Conservation (phyloP, 306 rosid species). For the Cicer bijugum region DNA sequence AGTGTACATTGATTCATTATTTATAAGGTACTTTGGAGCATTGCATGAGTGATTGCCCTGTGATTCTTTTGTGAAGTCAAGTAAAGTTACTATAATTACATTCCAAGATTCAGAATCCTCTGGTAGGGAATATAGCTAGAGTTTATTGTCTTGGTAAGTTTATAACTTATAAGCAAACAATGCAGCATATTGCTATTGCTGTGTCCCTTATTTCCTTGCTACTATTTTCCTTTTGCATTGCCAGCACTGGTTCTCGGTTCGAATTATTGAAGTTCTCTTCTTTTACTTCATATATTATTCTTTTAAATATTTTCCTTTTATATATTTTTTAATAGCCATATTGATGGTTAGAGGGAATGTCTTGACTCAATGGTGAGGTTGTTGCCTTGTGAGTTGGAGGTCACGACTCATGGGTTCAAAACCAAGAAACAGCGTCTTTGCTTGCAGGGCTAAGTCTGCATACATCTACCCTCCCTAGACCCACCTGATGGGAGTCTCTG, state of each 20-base stretch:
- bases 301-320: background rate
- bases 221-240: constrained; percentile 18
- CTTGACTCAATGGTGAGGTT: background rate
- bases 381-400: background rate
- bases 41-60: constrained; percentile 63
- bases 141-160: constrained; percentile 80
- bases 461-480: too few species aligned
- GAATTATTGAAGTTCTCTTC: constrained; percentile 17
- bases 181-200: constrained; percentile 26
- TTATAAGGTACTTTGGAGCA: constrained; percentile 59
- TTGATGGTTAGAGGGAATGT: background rate
- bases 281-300: constrained; percentile 9
- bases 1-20: constrained; percentile 51
- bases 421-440: background rate
- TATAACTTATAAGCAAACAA: constrained; percentile 42
- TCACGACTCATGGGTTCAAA: background rate
- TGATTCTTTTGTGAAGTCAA: constrained; percentile 69
- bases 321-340: background rate
- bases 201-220: constrained; percentile 19
- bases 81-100: constrained; percentile 65
- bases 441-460: background rate
- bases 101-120: constrained; percentile 69
- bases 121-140: constrained; percentile 65
- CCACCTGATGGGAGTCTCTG: too few species aligned
- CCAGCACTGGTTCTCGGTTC: background rate